Percentiles rank a stretch among this genome's conserved stretches.
phyloP scores from a whole-genome alignment of 169 alveolate species.

The Plasmodium chabaudi region DNA sequence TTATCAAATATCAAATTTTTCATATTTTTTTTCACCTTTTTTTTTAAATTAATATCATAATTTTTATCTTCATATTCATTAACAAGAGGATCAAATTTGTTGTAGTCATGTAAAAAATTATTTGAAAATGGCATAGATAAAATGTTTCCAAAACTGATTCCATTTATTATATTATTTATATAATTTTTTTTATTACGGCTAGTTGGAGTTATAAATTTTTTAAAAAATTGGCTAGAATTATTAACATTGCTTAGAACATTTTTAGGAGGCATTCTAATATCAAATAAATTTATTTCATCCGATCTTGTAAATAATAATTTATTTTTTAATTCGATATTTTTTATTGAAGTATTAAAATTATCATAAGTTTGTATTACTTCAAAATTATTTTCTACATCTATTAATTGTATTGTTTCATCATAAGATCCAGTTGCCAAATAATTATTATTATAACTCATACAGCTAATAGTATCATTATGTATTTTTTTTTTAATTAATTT shows the following conservation, averaged over 20 bases:
- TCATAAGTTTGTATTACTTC: conserved; percentile 63
- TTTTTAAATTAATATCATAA: too few species aligned
- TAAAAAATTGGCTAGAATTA: conserved; percentile 35
- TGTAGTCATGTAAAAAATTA: too few species aligned
- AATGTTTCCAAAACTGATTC: too few species aligned
- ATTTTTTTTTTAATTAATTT: conserved; percentile 39
- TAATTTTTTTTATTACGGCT: not conserved
- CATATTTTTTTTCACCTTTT: too few species aligned
- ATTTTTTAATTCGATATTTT: conserved; percentile 30
- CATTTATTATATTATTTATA: not conserved
- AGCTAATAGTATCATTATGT: conserved; percentile 80
- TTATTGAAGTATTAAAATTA: conserved; percentile 16
- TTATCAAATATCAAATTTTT: too few species aligned
- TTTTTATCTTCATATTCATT: too few species aligned
- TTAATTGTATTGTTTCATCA: conserved; percentile 82
- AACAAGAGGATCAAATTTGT: too few species aligned
- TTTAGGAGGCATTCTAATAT: conserved; percentile 72
- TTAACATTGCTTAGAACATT: conserved; percentile 27
- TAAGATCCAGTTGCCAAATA: conserved; percentile 79
- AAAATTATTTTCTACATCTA: conserved; percentile 76
- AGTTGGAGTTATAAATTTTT: not conserved
- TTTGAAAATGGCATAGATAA: too few species aligned
- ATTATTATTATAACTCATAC: conserved; percentile 74
- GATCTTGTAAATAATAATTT: conserved; percentile 26
- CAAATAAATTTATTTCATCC: conserved; percentile 71